Evolutionary conservation across 106 monocot species (phyloP).

Genomic region (Phalaenopsis equestris): DNA sequence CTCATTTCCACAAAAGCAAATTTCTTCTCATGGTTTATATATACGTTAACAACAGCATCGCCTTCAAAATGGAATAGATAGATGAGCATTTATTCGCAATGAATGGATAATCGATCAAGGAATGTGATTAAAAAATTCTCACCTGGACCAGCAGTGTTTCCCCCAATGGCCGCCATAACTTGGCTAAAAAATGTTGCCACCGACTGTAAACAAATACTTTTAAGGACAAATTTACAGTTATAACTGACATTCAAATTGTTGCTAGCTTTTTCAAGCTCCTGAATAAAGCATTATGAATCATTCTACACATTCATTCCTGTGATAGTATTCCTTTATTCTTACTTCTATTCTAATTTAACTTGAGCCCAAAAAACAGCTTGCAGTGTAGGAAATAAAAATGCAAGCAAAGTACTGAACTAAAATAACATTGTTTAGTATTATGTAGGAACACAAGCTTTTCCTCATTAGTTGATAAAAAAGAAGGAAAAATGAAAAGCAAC

Average conservation of each 20-base stretch:
- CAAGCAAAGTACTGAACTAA: not conserved
- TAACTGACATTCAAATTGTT: not conserved
- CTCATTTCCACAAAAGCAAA: slow-evolving; percentile 99
- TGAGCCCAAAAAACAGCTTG: not conserved
- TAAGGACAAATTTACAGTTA: not conserved
- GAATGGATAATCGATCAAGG: not conserved
- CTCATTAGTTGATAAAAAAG: not conserved
- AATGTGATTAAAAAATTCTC: not conserved
- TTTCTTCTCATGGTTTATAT: slow-evolving; percentile 99
- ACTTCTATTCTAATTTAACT: not conserved
- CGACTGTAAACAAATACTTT: slow-evolving; percentile 42
- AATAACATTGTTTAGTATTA: not conserved
- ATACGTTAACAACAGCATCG: slow-evolving; percentile 98
- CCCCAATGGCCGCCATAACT: slow-evolving; percentile 93
- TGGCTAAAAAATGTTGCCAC: slow-evolving; percentile 93
- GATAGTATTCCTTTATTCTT: not conserved
- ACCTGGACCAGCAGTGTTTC: slow-evolving; percentile 98
- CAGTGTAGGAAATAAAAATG: not conserved
- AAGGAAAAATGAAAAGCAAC: not conserved
- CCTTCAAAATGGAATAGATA: slow-evolving; percentile 31
- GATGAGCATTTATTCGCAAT: slow-evolving; percentile 3
- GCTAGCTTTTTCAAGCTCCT: not conserved
- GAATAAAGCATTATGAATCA: not conserved
- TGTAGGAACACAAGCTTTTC: not conserved
- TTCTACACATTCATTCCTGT: not conserved